Conservation (phyloP, 345 rosid genomes). For the Citrus cavaleriei region DNA sequence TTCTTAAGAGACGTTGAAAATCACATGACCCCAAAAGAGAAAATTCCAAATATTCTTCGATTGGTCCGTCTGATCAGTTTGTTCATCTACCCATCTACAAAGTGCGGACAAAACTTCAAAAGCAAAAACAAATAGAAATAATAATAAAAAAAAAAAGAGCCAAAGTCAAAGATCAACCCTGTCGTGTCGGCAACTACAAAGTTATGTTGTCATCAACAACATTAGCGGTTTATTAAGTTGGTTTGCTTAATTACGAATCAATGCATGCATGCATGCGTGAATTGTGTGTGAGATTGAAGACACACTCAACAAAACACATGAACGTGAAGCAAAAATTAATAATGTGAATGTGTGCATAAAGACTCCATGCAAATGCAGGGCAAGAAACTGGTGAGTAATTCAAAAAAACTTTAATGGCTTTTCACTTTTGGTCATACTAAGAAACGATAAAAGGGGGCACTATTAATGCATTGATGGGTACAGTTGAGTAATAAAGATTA, state of each 20-base stretch:
- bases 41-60: conserved; percentile 16
- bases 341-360: neutral
- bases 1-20: neutral
- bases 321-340: neutral
- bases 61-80: conserved; percentile 43
- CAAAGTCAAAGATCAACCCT: conserved; percentile 25
- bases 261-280: neutral
- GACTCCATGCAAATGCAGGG: conserved; percentile 8
- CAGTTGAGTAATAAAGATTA: conserved; percentile 25
- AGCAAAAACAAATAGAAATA: neutral
- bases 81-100: conserved; percentile 55
- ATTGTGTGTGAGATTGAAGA: neutral
- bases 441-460: neutral
- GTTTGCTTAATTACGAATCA: no score
- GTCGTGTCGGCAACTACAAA: conserved; percentile 29
- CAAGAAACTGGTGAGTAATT: conserved; percentile 2
- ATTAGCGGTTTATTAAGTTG: neutral
- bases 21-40: conserved; percentile 4
- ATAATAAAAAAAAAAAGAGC: neutral
- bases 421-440: no score
- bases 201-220: conserved; percentile 2
- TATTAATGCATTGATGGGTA: conserved; percentile 26
- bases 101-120: neutral
- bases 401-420: neutral
- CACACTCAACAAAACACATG: neutral